phyloP scores from a whole-genome alignment of 164 flowering plant species.

The Magnolia changhungtana region DNA sequence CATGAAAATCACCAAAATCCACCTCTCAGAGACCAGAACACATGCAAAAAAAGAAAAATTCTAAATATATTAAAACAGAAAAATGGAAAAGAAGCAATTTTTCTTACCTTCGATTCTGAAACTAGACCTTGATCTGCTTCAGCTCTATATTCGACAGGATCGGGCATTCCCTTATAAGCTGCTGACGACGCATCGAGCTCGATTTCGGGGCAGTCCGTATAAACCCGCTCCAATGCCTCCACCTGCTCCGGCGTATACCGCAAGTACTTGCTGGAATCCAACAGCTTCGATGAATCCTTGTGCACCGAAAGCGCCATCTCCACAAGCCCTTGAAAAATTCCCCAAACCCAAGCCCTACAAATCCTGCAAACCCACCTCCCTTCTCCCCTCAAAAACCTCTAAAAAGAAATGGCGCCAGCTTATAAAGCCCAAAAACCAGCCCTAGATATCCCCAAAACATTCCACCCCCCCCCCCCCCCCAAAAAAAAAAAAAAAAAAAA shows the following conservation, averaged over 20 bases:
- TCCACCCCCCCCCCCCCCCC: too few relatives aligned
- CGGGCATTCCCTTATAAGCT: slow-evolving; percentile 79
- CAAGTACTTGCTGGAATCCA: slow-evolving; percentile 75
- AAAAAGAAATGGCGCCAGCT: not conserved
- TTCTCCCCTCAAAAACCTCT: not conserved
- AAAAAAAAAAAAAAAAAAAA: not conserved
- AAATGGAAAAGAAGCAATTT: not conserved
- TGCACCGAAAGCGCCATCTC: slow-evolving; percentile 46
- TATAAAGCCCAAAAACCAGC: not conserved
- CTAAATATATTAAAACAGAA: not conserved
- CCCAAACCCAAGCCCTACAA: not conserved
- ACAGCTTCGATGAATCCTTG: slow-evolving; percentile 30
- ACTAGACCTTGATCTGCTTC: slow-evolving; percentile 95
- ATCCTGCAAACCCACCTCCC: not conserved
- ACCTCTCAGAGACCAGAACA: not conserved
- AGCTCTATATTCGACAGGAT: slow-evolving; percentile 82
- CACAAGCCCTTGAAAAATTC: not conserved
- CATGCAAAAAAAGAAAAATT: not conserved
- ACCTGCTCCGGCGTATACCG: slow-evolving; percentile 88
- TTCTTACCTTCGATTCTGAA: slow-evolving; percentile 76
- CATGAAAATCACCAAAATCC: not conserved
- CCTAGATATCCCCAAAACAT: not conserved
- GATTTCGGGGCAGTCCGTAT: slow-evolving; percentile 82
- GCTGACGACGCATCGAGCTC: slow-evolving; percentile 72
- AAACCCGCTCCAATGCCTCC: slow-evolving; percentile 85